phyloP scores from a whole-genome alignment of 345 rosid species.

The Eucalyptus polyanthemos region DNA sequence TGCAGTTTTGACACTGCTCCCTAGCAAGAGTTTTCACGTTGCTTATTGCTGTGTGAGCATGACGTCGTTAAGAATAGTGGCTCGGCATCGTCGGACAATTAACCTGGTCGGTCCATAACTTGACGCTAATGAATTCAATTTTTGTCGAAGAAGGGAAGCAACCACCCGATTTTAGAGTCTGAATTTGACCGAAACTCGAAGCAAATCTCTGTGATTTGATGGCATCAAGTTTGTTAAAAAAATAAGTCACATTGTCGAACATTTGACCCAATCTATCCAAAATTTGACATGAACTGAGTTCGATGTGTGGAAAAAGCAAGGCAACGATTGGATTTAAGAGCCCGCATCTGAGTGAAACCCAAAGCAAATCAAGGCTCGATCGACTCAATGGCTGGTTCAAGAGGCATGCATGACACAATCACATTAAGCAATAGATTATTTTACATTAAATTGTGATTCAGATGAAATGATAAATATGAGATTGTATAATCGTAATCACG shows the following conservation, averaged over 20 bases:
- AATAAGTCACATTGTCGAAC: neutral
- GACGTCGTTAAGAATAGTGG: neutral
- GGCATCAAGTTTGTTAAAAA: neutral
- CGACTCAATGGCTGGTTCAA: neutral
- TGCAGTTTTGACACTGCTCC: neutral
- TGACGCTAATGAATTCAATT: neutral
- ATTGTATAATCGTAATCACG: neutral
- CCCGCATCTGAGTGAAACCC: neutral
- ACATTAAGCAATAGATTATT: neutral
- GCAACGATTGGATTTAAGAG: neutral
- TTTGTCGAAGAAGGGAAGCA: too few relatives aligned
- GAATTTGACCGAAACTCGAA: neutral
- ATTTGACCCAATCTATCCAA: neutral
- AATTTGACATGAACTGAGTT: neutral
- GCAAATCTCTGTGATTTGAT: neutral
- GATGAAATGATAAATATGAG: neutral
- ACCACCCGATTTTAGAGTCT: neutral
- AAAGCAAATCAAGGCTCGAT: too few relatives aligned
- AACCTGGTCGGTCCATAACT: neutral
- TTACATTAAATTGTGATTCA: neutral
- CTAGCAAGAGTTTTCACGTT: neutral
- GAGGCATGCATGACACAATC: neutral
- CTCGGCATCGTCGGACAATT: neutral
- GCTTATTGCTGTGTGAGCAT: neutral
- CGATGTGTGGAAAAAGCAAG: neutral